phyloP scores from a whole-genome alignment of 164 flowering plant genomes.

The Sedum album region DNA sequence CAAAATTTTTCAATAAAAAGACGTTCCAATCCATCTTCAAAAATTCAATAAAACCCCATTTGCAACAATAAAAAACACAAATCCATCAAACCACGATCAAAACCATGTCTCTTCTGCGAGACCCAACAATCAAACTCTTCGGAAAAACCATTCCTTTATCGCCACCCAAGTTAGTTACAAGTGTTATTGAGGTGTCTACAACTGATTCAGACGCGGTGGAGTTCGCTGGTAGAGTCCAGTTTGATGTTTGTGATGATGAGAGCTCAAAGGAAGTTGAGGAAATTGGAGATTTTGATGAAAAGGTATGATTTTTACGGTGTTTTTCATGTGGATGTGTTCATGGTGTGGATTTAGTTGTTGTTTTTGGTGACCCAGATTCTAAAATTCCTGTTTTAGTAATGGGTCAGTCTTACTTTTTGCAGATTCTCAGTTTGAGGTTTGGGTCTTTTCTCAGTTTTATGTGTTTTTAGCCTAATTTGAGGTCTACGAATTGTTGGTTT shows the following conservation, averaged over 20 bases:
- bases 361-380: conserved; percentile 6
- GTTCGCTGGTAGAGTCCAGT: not conserved
- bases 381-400: conserved; percentile 4
- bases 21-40: not conserved
- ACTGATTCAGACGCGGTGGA: not conserved
- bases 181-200: not conserved
- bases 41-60: not conserved
- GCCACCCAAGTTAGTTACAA: not conserved
- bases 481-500: not conserved
- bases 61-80: not conserved
- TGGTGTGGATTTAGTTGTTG: not conserved
- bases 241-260: conserved; percentile 7
- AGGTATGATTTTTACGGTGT: not conserved
- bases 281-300: conserved; percentile 1
- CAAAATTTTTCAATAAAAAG: not conserved
- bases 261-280: not conserved
- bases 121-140: conserved; percentile 7
- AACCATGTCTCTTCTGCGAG: conserved; percentile 6
- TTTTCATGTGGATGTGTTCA: not conserved
- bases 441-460: not conserved
- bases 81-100: not conserved
- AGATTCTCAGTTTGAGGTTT: conserved; percentile 8
- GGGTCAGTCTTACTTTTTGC: conserved; percentile 4
- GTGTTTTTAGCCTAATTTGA: not conserved
- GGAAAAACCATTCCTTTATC: conserved; percentile 4